A percentile compares a stretch with the other conserved stretches of the same genome.
Evolutionary conservation across 495 filamentous ascomycete species (phyloP).

Genomic region (Neurospora sublineolata): DNA sequence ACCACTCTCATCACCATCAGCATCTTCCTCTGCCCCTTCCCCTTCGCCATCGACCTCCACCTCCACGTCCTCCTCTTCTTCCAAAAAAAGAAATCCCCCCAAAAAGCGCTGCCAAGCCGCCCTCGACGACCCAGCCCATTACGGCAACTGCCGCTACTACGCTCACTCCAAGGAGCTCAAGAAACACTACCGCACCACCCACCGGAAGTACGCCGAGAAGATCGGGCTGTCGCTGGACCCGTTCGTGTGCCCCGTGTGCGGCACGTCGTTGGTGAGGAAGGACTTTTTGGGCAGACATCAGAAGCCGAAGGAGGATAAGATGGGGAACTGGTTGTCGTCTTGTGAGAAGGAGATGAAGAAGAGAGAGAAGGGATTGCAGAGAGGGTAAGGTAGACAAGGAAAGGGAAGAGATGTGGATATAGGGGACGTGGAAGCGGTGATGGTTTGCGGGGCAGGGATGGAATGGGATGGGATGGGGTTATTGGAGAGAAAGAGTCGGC

Average conservation of each 20-base stretch:
- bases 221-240: background rate
- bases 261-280: background rate
- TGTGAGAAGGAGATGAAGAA: background rate
- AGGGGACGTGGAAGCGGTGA: background rate
- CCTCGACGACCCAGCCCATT: background rate
- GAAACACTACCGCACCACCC: background rate
- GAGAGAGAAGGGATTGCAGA: background rate
- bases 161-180: background rate
- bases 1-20: background rate
- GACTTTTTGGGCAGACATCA: background rate
- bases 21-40: background rate
- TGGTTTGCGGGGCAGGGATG: background rate
- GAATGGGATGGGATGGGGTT: background rate
- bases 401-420: background rate
- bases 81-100: background rate
- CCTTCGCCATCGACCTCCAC: background rate
- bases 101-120: background rate
- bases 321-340: background rate
- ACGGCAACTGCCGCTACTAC: fast-evolving
- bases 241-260: background rate
- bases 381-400: background rate
- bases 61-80: background rate
- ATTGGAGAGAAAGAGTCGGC: background rate
- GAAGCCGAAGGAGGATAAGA: background rate
- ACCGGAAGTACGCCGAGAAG: background rate